A percentile compares a stretch with the other conserved stretches of the same genome.
These are phyloP conservation scores for Tetrahymena malaccensis DNA, from an alignment of 73 alveolate genomes.

Conservation along the genomic window DNA sequence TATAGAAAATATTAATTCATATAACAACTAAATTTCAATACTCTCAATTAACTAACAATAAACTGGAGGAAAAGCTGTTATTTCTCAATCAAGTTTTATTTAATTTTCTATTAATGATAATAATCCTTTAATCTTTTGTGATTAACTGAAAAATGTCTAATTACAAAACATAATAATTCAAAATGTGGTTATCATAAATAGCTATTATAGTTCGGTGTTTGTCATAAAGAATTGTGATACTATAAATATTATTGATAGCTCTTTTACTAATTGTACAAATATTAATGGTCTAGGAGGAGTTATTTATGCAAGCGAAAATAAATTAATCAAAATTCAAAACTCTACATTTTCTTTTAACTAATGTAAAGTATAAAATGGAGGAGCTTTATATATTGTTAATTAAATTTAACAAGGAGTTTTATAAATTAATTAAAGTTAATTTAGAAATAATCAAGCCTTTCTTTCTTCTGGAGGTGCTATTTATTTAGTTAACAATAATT, in stretches of 20 bases:
- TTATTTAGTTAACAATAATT: too few relatives aligned
- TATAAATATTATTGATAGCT: neutral
- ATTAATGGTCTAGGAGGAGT: neutral
- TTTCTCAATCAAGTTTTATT: neutral
- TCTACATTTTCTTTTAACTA: neutral
- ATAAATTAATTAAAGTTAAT: too few relatives aligned
- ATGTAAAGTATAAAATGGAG: neutral
- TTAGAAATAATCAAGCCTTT: neutral
- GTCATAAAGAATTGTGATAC: neutral
- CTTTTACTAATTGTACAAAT: too few relatives aligned
- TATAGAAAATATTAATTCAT: neutral
- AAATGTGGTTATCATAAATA: neutral
- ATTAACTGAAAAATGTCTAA: too few relatives aligned
- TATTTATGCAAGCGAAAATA: neutral
- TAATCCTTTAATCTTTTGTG: neutral
- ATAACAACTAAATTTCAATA: neutral
- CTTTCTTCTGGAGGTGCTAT: neutral
- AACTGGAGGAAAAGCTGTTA: neutral
- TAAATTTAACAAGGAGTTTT: neutral
- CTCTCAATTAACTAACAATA: neutral
- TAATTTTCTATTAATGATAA: neutral
- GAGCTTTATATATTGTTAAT: neutral
- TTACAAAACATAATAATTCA: neutral
- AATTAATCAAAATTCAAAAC: neutral
- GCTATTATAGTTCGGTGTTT: neutral